Conservation (phyloP, 768 basidiomycete species). For the Tephrocybe sp. region DNA sequence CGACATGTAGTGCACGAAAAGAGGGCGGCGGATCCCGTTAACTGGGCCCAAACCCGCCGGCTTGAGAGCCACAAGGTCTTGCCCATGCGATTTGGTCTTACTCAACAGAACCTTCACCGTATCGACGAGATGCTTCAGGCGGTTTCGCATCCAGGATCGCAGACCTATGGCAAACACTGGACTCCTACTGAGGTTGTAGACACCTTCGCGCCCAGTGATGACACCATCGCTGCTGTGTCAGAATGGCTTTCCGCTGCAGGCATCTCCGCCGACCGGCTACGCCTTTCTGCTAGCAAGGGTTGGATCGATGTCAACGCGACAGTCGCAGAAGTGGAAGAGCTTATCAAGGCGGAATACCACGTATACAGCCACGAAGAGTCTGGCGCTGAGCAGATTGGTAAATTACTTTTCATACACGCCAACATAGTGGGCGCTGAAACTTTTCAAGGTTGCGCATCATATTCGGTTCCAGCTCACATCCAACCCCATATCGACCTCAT, state of each 20-base stretch:
- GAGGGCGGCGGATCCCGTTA: slow-evolving; percentile 26
- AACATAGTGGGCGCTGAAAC: background rate
- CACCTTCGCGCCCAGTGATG: slow-evolving; percentile 45
- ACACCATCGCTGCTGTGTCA: slow-evolving; percentile 40
- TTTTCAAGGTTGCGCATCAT: slow-evolving; percentile 36
- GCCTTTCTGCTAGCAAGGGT: slow-evolving; percentile 36
- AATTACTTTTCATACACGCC: slow-evolving; percentile 6
- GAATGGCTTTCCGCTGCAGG: slow-evolving; percentile 45
- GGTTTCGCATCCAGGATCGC: slow-evolving; percentile 52
- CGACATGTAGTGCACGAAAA: slow-evolving; percentile 29
- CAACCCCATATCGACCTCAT: slow-evolving; percentile 42
- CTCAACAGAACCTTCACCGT: slow-evolving; percentile 44
- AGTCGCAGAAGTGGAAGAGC: slow-evolving; percentile 39
- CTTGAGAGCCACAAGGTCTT: slow-evolving; percentile 28
- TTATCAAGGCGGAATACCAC: slow-evolving; percentile 48
- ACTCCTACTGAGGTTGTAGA: slow-evolving; percentile 40
- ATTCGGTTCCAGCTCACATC: slow-evolving; percentile 40
- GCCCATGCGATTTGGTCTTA: slow-evolving; percentile 49
- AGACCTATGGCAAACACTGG: slow-evolving; percentile 52
- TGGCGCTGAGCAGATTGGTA: slow-evolving; percentile 41
- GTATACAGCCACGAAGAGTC: slow-evolving; percentile 39
- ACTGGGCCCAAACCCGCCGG: slow-evolving; percentile 24
- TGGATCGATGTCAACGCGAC: slow-evolving; percentile 44
- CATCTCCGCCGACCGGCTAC: slow-evolving; percentile 35
- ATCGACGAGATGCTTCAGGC: slow-evolving; percentile 46